Conservation (phyloP, 2,329 filamentous ascomycete genomes). For the Cladosporium velox region DNA sequence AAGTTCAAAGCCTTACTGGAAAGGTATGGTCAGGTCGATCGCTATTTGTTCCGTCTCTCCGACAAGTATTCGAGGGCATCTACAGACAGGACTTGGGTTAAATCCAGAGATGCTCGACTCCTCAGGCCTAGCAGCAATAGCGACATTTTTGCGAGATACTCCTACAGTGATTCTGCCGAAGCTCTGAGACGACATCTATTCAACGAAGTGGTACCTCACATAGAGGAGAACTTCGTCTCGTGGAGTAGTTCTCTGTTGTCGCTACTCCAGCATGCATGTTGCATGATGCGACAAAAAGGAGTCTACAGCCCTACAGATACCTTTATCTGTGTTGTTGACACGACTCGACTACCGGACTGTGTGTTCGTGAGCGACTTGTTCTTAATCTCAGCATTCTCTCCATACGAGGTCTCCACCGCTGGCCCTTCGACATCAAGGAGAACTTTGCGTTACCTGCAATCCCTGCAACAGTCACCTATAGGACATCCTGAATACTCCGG, state of each 20-base stretch:
- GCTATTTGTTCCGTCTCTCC: background rate
- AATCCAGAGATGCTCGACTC: background rate
- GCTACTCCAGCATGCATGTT: background rate
- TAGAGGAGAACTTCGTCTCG: background rate
- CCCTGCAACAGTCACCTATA: background rate
- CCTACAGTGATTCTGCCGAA: background rate
- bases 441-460: background rate
- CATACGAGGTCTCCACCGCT: background rate
- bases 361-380: background rate
- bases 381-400: background rate
- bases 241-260: background rate
- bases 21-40: background rate
- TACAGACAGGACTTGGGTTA: background rate
- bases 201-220: background rate
- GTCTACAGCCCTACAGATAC: background rate
- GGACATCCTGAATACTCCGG: background rate
- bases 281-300: background rate
- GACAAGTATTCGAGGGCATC: background rate
- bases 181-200: background rate
- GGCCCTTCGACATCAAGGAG: background rate
- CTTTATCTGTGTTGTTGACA: background rate
- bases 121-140: background rate
- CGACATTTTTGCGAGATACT: background rate
- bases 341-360: background rate
- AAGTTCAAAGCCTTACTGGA: background rate